A percentile compares a stretch with the other conserved stretches of the same genome.
These are phyloP conservation scores for Trametes cubensis DNA, from an alignment of 768 basidiomycete genomes.

Conservation along the genomic window DNA sequence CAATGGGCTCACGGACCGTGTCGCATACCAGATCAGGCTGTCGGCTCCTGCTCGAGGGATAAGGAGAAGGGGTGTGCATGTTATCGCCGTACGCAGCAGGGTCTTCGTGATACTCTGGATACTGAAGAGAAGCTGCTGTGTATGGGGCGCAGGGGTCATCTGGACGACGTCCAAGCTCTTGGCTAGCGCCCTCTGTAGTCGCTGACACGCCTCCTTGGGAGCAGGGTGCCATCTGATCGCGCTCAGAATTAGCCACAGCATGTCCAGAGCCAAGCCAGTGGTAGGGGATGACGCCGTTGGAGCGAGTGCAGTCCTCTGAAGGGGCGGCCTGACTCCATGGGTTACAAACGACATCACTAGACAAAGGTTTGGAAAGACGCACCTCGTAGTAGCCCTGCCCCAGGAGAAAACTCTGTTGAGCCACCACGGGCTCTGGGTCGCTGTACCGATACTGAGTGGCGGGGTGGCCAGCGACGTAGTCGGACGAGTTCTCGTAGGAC, in stretches of 20 bases:
- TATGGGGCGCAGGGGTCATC: background rate
- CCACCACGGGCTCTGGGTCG: slow-evolving; percentile 2
- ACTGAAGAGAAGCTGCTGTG: slow-evolving; percentile 1
- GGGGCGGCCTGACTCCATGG: background rate
- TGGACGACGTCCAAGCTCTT: background rate
- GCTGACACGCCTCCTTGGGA: background rate
- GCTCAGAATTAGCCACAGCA: background rate
- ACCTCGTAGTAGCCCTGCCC: slow-evolving; percentile 7
- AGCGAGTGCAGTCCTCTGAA: slow-evolving; percentile 3
- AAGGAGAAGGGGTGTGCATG: background rate
- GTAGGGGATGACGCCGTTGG: slow-evolving; percentile 4
- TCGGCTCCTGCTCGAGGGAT: background rate
- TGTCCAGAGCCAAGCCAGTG: slow-evolving; percentile 8
- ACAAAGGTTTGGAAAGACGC: background rate
- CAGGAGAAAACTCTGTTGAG: slow-evolving; percentile 2
- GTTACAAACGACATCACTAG: background rate
- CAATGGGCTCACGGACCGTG: slow-evolving; percentile 9
- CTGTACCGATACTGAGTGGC: slow-evolving; percentile 8
- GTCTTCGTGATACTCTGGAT: slow-evolving; percentile 4
- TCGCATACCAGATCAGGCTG: slow-evolving; percentile 7
- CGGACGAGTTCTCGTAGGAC: background rate
- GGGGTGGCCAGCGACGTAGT: slow-evolving; percentile 6
- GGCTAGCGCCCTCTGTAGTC: background rate
- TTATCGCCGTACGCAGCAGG: slow-evolving; percentile 3
- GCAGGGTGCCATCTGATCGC: background rate